These are phyloP conservation scores for Camellia granthamiana DNA, from an alignment of 148 eudicot genomes.

Conservation along the genomic window DNA sequence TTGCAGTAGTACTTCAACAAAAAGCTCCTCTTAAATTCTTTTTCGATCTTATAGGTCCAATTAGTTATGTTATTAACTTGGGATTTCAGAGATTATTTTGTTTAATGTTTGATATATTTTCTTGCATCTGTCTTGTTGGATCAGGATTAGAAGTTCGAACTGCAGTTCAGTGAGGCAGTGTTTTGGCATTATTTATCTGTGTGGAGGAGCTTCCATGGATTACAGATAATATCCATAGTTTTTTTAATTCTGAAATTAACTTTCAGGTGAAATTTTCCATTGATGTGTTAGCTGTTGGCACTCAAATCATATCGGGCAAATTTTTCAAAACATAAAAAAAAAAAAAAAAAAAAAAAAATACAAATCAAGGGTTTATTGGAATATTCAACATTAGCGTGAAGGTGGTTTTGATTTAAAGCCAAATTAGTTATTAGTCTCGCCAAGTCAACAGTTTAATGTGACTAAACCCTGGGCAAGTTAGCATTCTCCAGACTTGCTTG, in stretches of 20 bases:
- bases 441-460: not conserved
- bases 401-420: slow-evolving; percentile 3
- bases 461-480: not conserved
- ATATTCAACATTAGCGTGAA: not conserved
- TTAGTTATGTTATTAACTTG: not conserved
- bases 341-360: not conserved
- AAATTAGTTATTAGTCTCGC: not conserved
- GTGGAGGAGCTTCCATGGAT: not conserved
- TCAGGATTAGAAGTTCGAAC: slow-evolving; percentile 13
- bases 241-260: not conserved
- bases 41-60: not conserved
- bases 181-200: not conserved
- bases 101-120: not conserved
- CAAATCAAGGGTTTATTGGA: not conserved
- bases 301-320: too few species aligned
- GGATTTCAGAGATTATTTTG: not conserved
- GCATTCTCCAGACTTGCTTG: not conserved
- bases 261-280: not conserved
- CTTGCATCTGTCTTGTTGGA: not conserved
- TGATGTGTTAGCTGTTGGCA: not conserved
- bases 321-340: too few species aligned
- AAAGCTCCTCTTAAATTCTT: not conserved
- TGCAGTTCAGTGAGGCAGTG: slow-evolving; percentile 10
- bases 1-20: not conserved
- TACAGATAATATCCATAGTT: not conserved